Percentiles rank a stretch among this genome's conserved stretches.
These are phyloP conservation scores for Fusarium austroafricanum DNA, from an alignment of 2,329 filamentous ascomycete genomes.

Conservation along the genomic window DNA sequence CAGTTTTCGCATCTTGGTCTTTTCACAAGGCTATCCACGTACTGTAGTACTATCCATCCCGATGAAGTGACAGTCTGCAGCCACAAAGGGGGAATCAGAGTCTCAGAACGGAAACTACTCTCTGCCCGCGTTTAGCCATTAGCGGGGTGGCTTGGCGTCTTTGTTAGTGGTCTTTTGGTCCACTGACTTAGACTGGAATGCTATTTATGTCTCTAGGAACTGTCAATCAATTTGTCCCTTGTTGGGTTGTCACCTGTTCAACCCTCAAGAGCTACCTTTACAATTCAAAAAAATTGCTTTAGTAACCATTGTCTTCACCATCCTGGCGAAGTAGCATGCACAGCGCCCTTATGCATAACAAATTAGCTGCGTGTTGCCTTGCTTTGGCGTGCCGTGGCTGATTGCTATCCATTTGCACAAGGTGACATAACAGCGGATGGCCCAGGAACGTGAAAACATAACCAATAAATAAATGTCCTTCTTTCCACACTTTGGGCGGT, in stretches of 20 bases:
- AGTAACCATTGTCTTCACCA: background rate
- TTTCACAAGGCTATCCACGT: background rate
- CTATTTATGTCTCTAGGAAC: conserved; percentile 14
- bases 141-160: conserved; percentile 36
- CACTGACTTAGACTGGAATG: conserved; percentile 16
- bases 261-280: background rate
- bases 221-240: background rate
- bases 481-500: conserved; percentile 1
- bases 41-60: background rate
- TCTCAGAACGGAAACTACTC: conserved; percentile 37
- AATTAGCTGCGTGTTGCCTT: conserved; percentile 15
- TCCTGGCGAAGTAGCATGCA: background rate
- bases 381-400: conserved; percentile 23
- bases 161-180: conserved; percentile 18
- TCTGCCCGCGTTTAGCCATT: conserved; percentile 24
- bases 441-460: conserved; percentile 4
- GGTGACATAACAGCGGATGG: conserved; percentile 11
- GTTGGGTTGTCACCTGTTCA: background rate
- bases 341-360: conserved; percentile 4
- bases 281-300: background rate
- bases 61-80: conserved; percentile 2
- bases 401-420: conserved; percentile 11
- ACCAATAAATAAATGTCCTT: conserved; percentile 16
- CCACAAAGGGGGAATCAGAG: conserved; percentile 32
- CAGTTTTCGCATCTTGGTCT: background rate